phyloP scores from a whole-genome alignment of 768 basidiomycete genomes.

The Hericium erinaceus region DNA sequence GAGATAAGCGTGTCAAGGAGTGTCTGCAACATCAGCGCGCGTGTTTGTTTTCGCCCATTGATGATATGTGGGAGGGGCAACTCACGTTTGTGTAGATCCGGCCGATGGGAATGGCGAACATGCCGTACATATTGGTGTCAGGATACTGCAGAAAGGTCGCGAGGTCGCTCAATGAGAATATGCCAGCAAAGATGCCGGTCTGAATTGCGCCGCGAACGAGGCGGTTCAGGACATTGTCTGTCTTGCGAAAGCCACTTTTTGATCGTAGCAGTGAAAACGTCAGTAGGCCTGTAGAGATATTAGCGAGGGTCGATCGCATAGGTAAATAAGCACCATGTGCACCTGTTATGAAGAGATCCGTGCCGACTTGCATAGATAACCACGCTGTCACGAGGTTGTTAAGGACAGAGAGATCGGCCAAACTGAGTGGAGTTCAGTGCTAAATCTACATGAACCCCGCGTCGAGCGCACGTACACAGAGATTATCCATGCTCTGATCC shows the following conservation, averaged over 20 bases:
- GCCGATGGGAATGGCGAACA: constrained; percentile 32
- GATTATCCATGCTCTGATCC: constrained; percentile 34
- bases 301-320: not conserved
- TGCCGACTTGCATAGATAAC: constrained; percentile 35
- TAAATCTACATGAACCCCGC: not conserved
- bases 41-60: not conserved
- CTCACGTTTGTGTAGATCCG: constrained; percentile 40
- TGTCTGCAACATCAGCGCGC: not conserved
- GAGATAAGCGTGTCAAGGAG: not conserved
- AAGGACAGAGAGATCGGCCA: constrained; percentile 33
- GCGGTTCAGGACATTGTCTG: constrained; percentile 43
- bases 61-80: not conserved
- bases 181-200: constrained; percentile 42
- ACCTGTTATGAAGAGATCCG: constrained; percentile 40
- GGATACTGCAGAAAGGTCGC: constrained; percentile 25
- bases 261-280: constrained; percentile 29
- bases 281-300: constrained; percentile 17
- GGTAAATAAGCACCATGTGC: not conserved
- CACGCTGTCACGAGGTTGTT: constrained; percentile 35
- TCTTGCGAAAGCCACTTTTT: constrained; percentile 42
- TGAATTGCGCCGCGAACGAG: constrained; percentile 47
- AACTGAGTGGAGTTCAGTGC: constrained; percentile 17
- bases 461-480: constrained; percentile 22
- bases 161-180: constrained; percentile 43
- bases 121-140: constrained; percentile 24